Evolutionary conservation across 2,329 filamentous ascomycete species (phyloP).

Genomic region (Stenocarpella maydis): DNA sequence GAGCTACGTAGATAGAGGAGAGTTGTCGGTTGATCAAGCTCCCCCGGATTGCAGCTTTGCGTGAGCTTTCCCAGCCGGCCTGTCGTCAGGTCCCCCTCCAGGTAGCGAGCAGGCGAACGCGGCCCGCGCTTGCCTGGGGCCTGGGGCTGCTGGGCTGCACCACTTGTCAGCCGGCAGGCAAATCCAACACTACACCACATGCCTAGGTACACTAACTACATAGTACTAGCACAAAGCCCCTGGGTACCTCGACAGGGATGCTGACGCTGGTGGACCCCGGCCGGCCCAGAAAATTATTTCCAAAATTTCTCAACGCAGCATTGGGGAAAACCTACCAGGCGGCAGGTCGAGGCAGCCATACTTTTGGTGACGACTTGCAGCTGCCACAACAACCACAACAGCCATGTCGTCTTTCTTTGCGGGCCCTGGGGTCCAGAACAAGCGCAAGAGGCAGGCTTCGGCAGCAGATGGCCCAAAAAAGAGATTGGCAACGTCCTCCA

Average conservation of each 20-base stretch:
- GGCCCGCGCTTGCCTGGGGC: conserved; percentile 22
- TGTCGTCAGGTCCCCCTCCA: conserved; percentile 8
- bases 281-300: conserved; percentile 24
- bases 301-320: conserved; percentile 34
- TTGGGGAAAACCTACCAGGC: conserved; percentile 24
- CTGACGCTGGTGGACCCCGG: background rate
- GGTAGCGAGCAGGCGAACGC: conserved; percentile 34
- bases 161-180: background rate
- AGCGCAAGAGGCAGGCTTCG: conserved; percentile 76
- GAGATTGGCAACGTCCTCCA: conserved; percentile 59
- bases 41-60: conserved; percentile 15
- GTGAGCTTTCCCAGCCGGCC: conserved; percentile 35
- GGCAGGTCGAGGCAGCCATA: conserved; percentile 39
- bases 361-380: conserved; percentile 25
- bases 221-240: conserved; percentile 1
- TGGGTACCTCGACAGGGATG: conserved; percentile 7
- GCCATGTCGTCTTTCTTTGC: conserved; percentile 97
- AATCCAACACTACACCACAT: too few species aligned
- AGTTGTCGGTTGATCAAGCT: conserved; percentile 12
- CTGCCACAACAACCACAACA: conserved; percentile 38
- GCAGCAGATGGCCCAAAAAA: conserved; percentile 67
- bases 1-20: conserved; percentile 18
- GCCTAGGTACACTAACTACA: too few species aligned
- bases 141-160: background rate
- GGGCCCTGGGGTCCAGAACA: conserved; percentile 83